phyloP scores from a whole-genome alignment of 176 grass and related monocot genomes.

The Typha latifolia region DNA sequence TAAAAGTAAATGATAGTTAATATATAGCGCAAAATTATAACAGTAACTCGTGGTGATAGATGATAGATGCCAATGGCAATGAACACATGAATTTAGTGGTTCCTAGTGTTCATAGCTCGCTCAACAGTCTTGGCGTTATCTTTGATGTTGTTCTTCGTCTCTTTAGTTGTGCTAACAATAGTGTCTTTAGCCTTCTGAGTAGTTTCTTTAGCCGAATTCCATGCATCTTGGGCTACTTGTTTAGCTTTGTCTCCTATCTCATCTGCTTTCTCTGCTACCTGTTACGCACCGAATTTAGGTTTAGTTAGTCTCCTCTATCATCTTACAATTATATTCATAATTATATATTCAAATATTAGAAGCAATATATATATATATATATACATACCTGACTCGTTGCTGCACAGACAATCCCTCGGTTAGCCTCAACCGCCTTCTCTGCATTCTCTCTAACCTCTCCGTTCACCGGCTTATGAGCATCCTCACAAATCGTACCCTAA shows the following conservation, averaged over 20 bases:
- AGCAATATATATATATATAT: not conserved
- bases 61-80: too few relatives aligned
- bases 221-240: not conserved
- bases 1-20: too few relatives aligned
- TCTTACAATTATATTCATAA: too few relatives aligned
- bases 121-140: not conserved
- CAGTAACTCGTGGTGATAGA: too few relatives aligned
- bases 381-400: not conserved
- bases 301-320: too few relatives aligned
- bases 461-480: not conserved
- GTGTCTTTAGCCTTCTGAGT: not conserved
- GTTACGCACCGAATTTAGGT: not conserved
- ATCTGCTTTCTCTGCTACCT: not conserved
- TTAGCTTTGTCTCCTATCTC: not conserved
- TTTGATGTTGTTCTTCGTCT: not conserved
- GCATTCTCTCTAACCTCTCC: not conserved
- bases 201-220: not conserved
- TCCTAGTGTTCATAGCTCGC: not conserved
- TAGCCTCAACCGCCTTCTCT: not conserved
- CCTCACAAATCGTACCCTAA: not conserved
- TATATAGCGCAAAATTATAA: too few relatives aligned
- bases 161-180: not conserved
- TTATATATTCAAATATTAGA: too few relatives aligned
- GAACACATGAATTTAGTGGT: not conserved
- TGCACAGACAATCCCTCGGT: not conserved